Evolutionary conservation across 1,284 basidiomycete genomes (phyloP), one percentile per base, ranked within the genome.

Genomic region (Puccinia sorghi): DNA sequence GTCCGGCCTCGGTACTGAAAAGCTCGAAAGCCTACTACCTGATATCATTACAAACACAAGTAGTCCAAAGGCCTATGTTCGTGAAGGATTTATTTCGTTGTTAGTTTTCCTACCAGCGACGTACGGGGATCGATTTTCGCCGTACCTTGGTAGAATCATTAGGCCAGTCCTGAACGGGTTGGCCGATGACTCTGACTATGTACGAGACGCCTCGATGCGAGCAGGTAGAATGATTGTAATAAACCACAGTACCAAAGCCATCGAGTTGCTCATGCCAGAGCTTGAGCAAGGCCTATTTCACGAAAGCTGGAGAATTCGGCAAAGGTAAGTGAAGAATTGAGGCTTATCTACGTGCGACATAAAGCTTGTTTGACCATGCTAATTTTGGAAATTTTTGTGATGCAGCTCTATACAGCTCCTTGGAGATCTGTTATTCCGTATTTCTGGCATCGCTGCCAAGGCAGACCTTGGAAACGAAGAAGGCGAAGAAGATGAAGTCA

Each of bases 221-320:
- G 96, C 97, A n/a, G 96, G 96, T 80, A 89, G 96, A 82, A 99
- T 99, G 95, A 92, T 99, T 82, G 93, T 99, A 81, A 92, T 91
- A 80, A 97, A 97, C 85, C 97, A 99, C 86, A 92, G 94, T 37
- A 89, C 84, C 84, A 92, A 90, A 84, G 96, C 97, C 4, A 93
- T 99, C 78, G 96, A 99, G 82, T 87, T 99, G 41, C 88, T 99
- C 5, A 87, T 99, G 39, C 97, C 96, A 3, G 94, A 98, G 84
- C 89, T 99, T 67, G 95, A 99, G 85, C 89, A 88, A 70, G 94
- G 95, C 7, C 93, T 99, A 41, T 79, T 79, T 17, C 48, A 72
- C 46, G 77, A 79, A 57, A 72, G 63, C 56, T 79, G 77, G 77
- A 52, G 70, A 72, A 72, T 79, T 67, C 77, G 77, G 41, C 77